Base-by-base conservation (phyloP, 495 filamentous ascomycete species). In the Pyrenula aspistea region DNA sequence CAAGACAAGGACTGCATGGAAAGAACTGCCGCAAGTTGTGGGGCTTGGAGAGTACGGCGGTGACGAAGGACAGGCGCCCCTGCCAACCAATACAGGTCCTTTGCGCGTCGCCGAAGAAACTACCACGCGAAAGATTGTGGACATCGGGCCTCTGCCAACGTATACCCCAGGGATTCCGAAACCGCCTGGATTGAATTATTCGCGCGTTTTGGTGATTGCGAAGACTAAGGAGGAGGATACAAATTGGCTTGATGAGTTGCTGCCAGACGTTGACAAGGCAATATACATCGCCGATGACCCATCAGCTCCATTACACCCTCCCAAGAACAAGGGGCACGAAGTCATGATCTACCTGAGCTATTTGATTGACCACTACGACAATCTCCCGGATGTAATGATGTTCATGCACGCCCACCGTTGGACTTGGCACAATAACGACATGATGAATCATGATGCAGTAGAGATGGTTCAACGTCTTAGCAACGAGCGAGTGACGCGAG, bases 281-380 rank as follows among this genome's bases (percentile, higher is more conserved):
- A 69, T 85, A 22, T 89, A 89, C 61, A 74, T 81, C 36, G 84
- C 77, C 53, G 79, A 89, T 59, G 80, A 86, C 59, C 75, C 78
- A 12, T 68, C 62, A 0, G 83, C 84, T 1, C 71, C 72, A 8
- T 69, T 82, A 2, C 84, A 86, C 63, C 81, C 85, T 1, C 84
- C 83, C 0, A 77, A 78, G 59, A 87, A 87, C 61, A 89, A 89
- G 66, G 87, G 87, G 11, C 81, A 89, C 60, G 87, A 91, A 65
- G 87, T 83, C 12, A 83, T 89, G 75, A 74, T 85, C 10, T 91
- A 91, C 63, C 70, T 88, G 54, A 83, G 77, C 53, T 89, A 83
- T 61, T 77, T 89, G 59, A 79, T 87, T 63, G 83, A 89, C 62
- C 77, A 83, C 66, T 91, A 89, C 68, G 77, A 87, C 55, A 57